These are phyloP conservation scores for Dentipellis sp. DNA, from an alignment of 768 basidiomycete genomes.

Conservation along the genomic window DNA sequence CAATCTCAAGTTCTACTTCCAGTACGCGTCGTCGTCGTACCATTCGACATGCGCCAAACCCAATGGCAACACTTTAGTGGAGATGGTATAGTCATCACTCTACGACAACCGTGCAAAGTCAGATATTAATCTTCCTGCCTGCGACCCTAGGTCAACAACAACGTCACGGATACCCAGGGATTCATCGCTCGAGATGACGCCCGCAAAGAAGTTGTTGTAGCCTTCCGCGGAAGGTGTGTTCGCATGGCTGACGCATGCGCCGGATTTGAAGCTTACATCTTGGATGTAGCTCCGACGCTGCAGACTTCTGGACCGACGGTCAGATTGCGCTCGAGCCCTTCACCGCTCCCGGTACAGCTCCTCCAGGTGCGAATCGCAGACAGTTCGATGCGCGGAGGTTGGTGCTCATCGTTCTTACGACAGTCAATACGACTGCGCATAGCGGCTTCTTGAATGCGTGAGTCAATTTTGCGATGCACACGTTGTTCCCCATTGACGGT, in stretches of 20 bases:
- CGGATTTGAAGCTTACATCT: no score
- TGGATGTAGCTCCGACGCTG: no score
- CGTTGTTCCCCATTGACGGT: neutral
- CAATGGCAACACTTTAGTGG: neutral
- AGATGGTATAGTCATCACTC: neutral
- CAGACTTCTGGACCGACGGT: neutral
- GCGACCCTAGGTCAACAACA: neutral
- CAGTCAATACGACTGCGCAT: neutral
- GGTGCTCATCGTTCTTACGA: neutral
- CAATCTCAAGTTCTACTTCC: constrained; percentile 4
- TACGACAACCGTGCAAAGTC: neutral
- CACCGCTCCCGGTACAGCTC: neutral
- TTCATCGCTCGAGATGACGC: constrained; percentile 36
- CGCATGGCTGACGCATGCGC: no score
- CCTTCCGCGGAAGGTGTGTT: constrained; percentile 28
- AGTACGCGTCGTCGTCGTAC: constrained; percentile 7
- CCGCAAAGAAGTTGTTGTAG: constrained; percentile 30
- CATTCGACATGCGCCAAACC: neutral
- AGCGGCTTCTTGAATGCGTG: neutral
- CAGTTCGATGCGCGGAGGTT: no score
- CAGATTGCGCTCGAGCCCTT: neutral
- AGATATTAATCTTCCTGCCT: neutral
- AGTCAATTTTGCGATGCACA: neutral
- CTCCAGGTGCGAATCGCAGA: neutral
- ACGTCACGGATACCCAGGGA: constrained; percentile 22